Evolutionary conservation across 169 alveolate genomes (phyloP).

Genomic region (Cryptosporidium tyzzeri): DNA sequence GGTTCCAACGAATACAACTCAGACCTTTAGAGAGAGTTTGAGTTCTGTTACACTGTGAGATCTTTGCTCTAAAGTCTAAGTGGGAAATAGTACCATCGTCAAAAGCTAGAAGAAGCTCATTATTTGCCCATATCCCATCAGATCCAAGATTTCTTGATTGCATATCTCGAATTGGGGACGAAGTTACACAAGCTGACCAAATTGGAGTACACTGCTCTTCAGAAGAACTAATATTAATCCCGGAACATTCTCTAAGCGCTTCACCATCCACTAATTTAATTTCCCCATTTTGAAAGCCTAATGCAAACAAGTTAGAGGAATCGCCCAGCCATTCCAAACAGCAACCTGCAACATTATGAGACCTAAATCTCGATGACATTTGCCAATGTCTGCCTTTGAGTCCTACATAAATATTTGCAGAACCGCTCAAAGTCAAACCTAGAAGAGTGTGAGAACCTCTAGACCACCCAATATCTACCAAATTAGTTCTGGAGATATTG

Average conservation of each 20-base stretch:
- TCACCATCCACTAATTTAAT: conserved; percentile 39
- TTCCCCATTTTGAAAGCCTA: conserved; percentile 68
- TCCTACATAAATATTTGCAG: conserved; percentile 39
- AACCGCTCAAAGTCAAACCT: conserved; percentile 56
- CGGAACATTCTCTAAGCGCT: conserved; percentile 12
- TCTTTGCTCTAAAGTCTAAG: conserved; percentile 49
- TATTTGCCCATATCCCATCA: conserved; percentile 32
- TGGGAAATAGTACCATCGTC: conserved; percentile 70
- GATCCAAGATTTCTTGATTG: conserved; percentile 45
- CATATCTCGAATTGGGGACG: conserved; percentile 66
- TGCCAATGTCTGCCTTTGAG: conserved; percentile 68
- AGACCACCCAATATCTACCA: conserved; percentile 61
- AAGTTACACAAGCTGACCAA: conserved; percentile 30
- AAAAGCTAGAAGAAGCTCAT: conserved; percentile 47
- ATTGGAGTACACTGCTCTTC: conserved; percentile 38
- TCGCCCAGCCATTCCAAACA: conserved; percentile 69
- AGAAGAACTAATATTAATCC: conserved; percentile 28
- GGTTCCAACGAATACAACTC: conserved; percentile 63
- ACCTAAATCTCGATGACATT: conserved; percentile 37
- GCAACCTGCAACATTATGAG: conserved; percentile 64
- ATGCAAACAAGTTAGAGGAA: conserved; percentile 45
- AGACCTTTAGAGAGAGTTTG: conserved; percentile 41
- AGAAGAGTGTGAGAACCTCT: conserved; percentile 59
- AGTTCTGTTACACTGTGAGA: conserved; percentile 38
- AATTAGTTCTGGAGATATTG: conserved; percentile 60